A percentile compares a stretch with the other conserved stretches of the same genome.
These are phyloP conservation scores for Verticillium dahliae DNA, from an alignment of 2,329 filamentous ascomycete species.

Conservation along the genomic window DNA sequence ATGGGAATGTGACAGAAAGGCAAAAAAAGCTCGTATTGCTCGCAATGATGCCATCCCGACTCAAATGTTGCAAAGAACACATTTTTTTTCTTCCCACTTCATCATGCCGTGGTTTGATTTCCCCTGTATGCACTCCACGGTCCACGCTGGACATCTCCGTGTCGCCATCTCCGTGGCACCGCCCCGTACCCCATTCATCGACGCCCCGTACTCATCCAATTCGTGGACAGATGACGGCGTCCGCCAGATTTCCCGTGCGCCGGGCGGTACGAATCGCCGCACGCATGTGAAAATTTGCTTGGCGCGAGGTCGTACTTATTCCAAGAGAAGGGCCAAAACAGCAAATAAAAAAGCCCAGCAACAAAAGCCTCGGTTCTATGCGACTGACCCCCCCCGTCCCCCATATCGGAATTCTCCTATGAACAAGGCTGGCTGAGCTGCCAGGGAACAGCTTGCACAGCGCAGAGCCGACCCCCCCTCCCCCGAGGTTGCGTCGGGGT, in stretches of 20 bases:
- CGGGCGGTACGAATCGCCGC: not conserved
- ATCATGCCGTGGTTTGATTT: not conserved
- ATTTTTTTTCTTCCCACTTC: not conserved
- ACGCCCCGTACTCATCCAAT: too few relatives aligned
- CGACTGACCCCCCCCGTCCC: not conserved
- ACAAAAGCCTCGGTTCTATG: not conserved
- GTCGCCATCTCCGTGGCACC: not conserved
- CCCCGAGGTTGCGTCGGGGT: too few relatives aligned
- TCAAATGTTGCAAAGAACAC: not conserved
- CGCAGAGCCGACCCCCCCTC: too few relatives aligned
- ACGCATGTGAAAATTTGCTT: not conserved
- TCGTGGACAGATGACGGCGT: too few relatives aligned
- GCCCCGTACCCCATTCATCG: too few relatives aligned
- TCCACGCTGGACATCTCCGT: not conserved
- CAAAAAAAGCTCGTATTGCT: not conserved
- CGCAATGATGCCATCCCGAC: not conserved
- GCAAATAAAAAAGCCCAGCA: not conserved
- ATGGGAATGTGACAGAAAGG: not conserved
- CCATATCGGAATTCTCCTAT: not conserved
- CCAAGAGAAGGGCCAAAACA: not conserved
- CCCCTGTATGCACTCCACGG: not conserved
- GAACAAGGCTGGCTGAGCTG: not conserved
- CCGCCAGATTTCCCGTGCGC: not conserved
- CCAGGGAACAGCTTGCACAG: not conserved
- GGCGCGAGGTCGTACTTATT: not conserved